Evolutionary conservation across 495 filamentous ascomycete species (phyloP).

Genomic region (Achaetomiella virescens): DNA sequence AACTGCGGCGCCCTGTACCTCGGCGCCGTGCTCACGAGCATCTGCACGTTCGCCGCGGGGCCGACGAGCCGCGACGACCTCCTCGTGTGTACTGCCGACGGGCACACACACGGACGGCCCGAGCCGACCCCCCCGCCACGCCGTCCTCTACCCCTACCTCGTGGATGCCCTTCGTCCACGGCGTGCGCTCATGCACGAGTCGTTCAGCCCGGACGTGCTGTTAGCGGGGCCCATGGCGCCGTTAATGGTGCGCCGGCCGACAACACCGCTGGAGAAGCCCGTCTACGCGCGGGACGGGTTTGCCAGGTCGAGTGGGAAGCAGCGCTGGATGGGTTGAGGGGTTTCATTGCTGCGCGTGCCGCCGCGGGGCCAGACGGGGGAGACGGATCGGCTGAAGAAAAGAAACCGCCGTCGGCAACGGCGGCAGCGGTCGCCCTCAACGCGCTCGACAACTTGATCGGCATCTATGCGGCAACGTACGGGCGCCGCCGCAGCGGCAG

Average conservation of each 20-base stretch:
- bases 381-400: too few species aligned
- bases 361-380: background rate
- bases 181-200: conserved; percentile 1
- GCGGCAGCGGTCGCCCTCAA: background rate
- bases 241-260: background rate
- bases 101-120: too few species aligned
- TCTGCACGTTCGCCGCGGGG: background rate
- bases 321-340: background rate
- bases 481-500: background rate
- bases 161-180: background rate
- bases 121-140: too few species aligned
- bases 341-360: background rate
- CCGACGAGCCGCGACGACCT: background rate
- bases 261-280: background rate
- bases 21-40: background rate
- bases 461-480: background rate
- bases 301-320: background rate
- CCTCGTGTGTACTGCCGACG: background rate
- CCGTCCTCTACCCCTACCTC: background rate
- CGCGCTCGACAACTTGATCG: background rate
- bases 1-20: conserved; percentile 2
- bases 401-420: too few species aligned
- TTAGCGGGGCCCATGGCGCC: background rate
- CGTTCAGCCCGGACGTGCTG: background rate
- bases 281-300: background rate